These are phyloP conservation scores for Eutrema japonicum DNA, from an alignment of 345 rosid genomes.

Conservation along the genomic window DNA sequence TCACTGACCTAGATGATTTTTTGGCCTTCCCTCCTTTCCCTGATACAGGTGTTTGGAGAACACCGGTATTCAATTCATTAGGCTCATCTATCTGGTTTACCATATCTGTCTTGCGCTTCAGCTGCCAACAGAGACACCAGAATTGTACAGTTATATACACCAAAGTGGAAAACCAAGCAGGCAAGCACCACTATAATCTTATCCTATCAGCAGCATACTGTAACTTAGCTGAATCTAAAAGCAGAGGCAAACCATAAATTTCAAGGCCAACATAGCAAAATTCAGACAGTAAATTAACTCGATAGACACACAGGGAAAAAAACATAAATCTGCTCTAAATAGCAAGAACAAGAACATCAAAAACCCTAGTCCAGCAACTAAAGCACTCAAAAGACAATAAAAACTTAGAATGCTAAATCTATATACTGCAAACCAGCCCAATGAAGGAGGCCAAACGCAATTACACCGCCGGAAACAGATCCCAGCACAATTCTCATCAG, in stretches of 20 bases:
- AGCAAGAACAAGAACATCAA: constrained; percentile 17
- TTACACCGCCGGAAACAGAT: constrained; percentile 40
- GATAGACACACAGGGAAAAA: not conserved
- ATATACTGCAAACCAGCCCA: constrained; percentile 4
- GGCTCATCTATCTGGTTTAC: constrained; percentile 61
- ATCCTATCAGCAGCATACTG: constrained; percentile 22
- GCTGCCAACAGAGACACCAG: constrained; percentile 49
- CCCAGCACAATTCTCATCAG: constrained; percentile 32
- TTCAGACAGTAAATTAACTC: constrained; percentile 9
- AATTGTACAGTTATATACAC: constrained; percentile 31
- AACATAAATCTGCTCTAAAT: constrained; percentile 18
- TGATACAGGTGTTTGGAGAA: constrained; percentile 74
- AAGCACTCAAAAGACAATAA: not conserved
- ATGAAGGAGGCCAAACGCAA: constrained; percentile 3
- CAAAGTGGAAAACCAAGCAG: constrained; percentile 14
- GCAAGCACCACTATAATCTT: constrained; percentile 23
- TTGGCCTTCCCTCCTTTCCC: constrained; percentile 75
- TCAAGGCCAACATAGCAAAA: constrained; percentile 1
- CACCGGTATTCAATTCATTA: constrained; percentile 54
- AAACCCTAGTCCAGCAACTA: constrained; percentile 38
- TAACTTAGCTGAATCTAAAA: constrained; percentile 17
- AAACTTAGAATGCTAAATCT: constrained; percentile 39
- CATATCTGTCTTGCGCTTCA: constrained; percentile 77
- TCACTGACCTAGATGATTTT: constrained; percentile 63
- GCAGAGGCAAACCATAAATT: not conserved